Percentiles rank a stretch among this genome's conserved stretches.
phyloP scores from a whole-genome alignment of 148 eudicot species.

The Polygonum maritimum region DNA sequence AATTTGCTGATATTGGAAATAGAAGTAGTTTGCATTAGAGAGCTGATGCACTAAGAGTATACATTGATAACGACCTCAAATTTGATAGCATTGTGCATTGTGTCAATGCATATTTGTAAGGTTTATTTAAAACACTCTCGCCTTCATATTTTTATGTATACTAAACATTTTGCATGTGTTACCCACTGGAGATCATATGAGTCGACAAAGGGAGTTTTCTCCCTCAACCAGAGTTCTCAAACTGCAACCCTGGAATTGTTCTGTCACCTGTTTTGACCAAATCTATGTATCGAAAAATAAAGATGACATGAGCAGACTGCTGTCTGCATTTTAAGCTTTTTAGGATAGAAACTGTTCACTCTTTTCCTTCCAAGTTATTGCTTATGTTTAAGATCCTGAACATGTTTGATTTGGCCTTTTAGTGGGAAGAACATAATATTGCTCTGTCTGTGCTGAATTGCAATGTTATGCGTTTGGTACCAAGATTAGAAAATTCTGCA shows the following conservation, averaged over 20 bases:
- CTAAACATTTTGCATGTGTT: neutral
- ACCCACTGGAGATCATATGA: neutral
- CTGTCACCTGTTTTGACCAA: neutral
- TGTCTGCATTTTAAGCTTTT: neutral
- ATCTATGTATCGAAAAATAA: neutral
- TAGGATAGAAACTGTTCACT: neutral
- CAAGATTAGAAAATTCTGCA: neutral
- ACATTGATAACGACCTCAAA: neutral
- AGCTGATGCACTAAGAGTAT: neutral
- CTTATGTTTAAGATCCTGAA: neutral
- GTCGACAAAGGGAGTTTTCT: neutral
- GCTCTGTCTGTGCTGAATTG: neutral
- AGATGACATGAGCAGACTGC: neutral
- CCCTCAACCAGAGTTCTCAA: neutral
- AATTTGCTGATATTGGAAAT: constrained; percentile 99
- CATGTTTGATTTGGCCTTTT: neutral
- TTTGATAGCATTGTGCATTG: neutral
- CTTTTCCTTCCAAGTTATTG: neutral
- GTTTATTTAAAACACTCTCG: neutral
- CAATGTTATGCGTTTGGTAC: neutral
- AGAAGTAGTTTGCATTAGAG: too few species aligned
- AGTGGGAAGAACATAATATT: neutral
- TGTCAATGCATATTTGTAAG: neutral
- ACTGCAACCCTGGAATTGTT: neutral
- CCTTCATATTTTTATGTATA: neutral